These are phyloP conservation scores for Malus asiatica DNA, from an alignment of 306 rosid genomes.

Conservation along the genomic window DNA sequence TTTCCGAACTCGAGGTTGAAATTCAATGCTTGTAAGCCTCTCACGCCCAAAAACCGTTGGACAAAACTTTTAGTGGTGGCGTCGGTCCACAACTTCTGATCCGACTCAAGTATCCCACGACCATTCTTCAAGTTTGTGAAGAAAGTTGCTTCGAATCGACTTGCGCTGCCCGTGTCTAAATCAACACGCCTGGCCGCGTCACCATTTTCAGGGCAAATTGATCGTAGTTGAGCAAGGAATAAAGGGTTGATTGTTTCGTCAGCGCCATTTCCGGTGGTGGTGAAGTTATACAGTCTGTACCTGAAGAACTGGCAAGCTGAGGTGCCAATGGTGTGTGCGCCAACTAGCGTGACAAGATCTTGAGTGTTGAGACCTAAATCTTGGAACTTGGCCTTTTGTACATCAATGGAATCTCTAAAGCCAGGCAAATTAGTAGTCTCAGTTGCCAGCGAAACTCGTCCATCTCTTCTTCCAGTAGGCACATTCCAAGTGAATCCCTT, in stretches of 20 bases:
- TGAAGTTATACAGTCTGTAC: constrained; percentile 46
- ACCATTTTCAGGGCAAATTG: constrained; percentile 45
- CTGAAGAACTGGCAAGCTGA: constrained; percentile 41
- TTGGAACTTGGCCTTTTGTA: neutral
- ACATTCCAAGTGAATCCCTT: constrained; percentile 5
- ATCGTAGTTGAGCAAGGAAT: constrained; percentile 32
- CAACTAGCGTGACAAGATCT: constrained; percentile 11
- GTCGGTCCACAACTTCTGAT: constrained; percentile 52
- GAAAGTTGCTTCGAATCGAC: constrained; percentile 33
- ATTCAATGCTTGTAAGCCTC: constrained; percentile 25
- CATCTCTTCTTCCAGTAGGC: constrained; percentile 12
- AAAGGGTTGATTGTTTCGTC: constrained; percentile 41
- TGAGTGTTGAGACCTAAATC: neutral
- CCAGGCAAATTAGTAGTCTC: neutral
- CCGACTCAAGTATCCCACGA: constrained; percentile 50
- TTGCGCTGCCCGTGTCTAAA: constrained; percentile 36
- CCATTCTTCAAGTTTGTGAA: constrained; percentile 32
- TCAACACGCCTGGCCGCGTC: constrained; percentile 34
- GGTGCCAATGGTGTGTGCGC: constrained; percentile 62
- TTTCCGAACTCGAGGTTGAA: constrained; percentile 49
- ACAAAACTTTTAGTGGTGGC: constrained; percentile 38
- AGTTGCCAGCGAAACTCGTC: neutral
- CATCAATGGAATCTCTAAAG: neutral
- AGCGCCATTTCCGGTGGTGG: constrained; percentile 10
- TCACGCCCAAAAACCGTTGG: constrained; percentile 28